These are phyloP conservation scores for Nemania abortiva DNA, from an alignment of 2,329 filamentous ascomycete species.

Conservation along the genomic window DNA sequence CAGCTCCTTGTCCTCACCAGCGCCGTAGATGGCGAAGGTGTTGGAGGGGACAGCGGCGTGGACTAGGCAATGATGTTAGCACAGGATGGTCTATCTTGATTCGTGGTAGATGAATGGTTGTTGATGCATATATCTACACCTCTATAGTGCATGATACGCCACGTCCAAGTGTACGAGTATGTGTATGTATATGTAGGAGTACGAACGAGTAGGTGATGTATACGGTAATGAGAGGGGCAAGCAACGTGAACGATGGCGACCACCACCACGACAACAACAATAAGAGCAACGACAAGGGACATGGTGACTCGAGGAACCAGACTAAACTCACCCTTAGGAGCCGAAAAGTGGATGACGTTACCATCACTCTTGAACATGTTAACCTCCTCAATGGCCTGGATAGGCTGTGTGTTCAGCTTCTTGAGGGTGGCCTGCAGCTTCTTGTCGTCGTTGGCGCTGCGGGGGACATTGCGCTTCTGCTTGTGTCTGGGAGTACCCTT, in stretches of 20 bases:
- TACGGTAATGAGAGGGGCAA: neutral
- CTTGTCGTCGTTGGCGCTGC: slow-evolving; percentile 96
- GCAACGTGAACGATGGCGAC: neutral
- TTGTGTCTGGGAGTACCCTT: slow-evolving; percentile 98
- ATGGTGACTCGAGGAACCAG: neutral
- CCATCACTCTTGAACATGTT: slow-evolving; percentile 99
- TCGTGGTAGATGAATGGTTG: neutral
- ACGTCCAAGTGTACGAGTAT: no score
- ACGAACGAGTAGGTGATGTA: neutral
- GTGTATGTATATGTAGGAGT: neutral
- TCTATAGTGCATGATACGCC: neutral
- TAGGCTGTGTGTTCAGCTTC: slow-evolving; percentile 99
- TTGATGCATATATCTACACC: neutral
- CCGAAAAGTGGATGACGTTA: slow-evolving; percentile 99
- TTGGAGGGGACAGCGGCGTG: slow-evolving; percentile 97
- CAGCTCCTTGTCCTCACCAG: slow-evolving; percentile 99
- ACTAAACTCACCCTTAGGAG: slow-evolving; percentile 87
- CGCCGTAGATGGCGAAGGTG: slow-evolving; percentile 99
- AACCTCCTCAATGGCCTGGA: slow-evolving; percentile 99
- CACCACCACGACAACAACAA: no score
- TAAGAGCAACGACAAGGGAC: neutral
- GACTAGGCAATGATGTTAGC: slow-evolving; percentile 66
- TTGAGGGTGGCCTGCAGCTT: slow-evolving; percentile 97
- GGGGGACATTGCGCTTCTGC: slow-evolving; percentile 97
- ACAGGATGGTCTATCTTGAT: neutral